Conservation (phyloP, 208 protist genomes). For the Plasmodiophora brassicae region DNA sequence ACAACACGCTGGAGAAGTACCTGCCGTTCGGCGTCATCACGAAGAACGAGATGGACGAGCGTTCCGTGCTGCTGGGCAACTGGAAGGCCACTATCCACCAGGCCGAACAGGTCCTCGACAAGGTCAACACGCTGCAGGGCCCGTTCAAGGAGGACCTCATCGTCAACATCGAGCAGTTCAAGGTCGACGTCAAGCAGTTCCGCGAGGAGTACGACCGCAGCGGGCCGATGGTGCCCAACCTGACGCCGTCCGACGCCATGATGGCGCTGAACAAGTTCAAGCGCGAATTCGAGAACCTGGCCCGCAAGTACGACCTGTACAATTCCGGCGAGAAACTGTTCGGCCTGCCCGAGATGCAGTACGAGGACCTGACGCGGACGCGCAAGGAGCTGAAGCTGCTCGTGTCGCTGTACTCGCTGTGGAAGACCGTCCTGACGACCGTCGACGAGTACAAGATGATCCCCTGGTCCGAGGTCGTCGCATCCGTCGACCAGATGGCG, state of each 20-base stretch:
- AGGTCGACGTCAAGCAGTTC: slow-evolving; percentile 81
- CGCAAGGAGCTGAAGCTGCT: slow-evolving; percentile 64
- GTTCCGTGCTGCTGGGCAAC: slow-evolving; percentile 81
- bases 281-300: slow-evolving; percentile 85
- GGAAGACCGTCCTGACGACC: slow-evolving; percentile 61
- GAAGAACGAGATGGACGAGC: slow-evolving; percentile 88
- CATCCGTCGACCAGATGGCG: slow-evolving; percentile 62
- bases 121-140: slow-evolving; percentile 78
- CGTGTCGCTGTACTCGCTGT: slow-evolving; percentile 66
- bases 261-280: slow-evolving; percentile 88
- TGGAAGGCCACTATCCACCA: slow-evolving; percentile 82
- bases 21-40: slow-evolving; percentile 78
- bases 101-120: slow-evolving; percentile 77
- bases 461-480: slow-evolving; percentile 55
- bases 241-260: slow-evolving; percentile 83
- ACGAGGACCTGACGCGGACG: slow-evolving; percentile 60
- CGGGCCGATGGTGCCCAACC: slow-evolving; percentile 85
- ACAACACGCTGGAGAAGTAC: slow-evolving; percentile 79
- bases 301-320: slow-evolving; percentile 81
- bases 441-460: slow-evolving; percentile 57
- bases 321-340: slow-evolving; percentile 69
- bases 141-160: slow-evolving; percentile 40
- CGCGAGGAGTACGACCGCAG: slow-evolving; percentile 84
- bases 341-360: slow-evolving; percentile 62
- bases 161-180: slow-evolving; percentile 33